Evolutionary conservation across 2,329 filamentous ascomycete species (phyloP).

Genomic region (Oidium heveae): DNA sequence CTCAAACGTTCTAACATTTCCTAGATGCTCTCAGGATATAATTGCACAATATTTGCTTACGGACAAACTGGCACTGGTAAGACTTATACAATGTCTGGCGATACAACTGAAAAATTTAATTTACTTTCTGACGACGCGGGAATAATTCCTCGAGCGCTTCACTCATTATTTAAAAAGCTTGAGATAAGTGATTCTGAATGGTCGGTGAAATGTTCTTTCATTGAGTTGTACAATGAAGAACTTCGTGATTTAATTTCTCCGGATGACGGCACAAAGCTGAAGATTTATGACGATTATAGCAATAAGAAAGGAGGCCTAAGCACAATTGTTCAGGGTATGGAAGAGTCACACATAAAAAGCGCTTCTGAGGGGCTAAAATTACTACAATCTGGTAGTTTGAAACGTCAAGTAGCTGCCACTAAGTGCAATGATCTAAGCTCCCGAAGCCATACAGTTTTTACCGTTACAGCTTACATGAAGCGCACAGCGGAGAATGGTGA

Average conservation of each 20-base stretch:
- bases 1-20: slow-evolving; percentile 2
- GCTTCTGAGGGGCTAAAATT: slow-evolving; percentile 71
- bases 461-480: slow-evolving; percentile 78
- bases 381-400: slow-evolving; percentile 70
- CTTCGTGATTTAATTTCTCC: slow-evolving; percentile 64
- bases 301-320: slow-evolving; percentile 62
- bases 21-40: slow-evolving; percentile 80
- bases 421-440: slow-evolving; percentile 98
- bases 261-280: slow-evolving; percentile 68
- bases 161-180: slow-evolving; percentile 67
- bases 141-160: slow-evolving; percentile 78
- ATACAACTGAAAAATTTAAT: slow-evolving; percentile 71
- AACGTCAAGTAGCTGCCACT: slow-evolving; percentile 94
- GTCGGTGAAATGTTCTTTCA: slow-evolving; percentile 92
- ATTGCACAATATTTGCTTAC: slow-evolving; percentile 97
- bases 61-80: slow-evolving; percentile 96
- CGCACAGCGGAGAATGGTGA: slow-evolving; percentile 59
- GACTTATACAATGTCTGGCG: slow-evolving; percentile 97
- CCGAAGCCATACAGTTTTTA: slow-evolving; percentile 91
- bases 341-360: slow-evolving; percentile 75
- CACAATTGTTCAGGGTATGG: slow-evolving; percentile 91
- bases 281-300: slow-evolving; percentile 80
- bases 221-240: slow-evolving; percentile 96
- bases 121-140: slow-evolving; percentile 77
- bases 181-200: slow-evolving; percentile 57